Conservation (phyloP, 768 basidiomycete genomes). For the Panaeolus cyanescens region DNA sequence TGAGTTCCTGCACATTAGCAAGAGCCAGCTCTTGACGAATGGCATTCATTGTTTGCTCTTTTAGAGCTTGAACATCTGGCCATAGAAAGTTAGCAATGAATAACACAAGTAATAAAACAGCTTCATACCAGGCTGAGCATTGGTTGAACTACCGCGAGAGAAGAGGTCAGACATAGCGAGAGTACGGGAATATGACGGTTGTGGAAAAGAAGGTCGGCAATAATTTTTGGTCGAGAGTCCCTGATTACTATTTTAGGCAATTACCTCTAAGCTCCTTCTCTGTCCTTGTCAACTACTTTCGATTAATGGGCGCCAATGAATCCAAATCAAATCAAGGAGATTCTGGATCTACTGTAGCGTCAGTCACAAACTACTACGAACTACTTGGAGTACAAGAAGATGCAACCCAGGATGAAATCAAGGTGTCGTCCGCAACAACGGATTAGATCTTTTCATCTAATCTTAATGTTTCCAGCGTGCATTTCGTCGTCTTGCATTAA, state of each 20-base stretch:
- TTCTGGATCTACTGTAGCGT: neutral
- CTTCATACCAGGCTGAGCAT: slow-evolving; percentile 32
- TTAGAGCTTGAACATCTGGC: slow-evolving; percentile 46
- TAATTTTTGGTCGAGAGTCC: slow-evolving; percentile 16
- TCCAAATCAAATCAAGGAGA: slow-evolving; percentile 40
- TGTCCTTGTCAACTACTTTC: neutral
- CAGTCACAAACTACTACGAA: slow-evolving; percentile 65
- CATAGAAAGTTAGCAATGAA: neutral
- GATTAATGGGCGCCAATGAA: slow-evolving; percentile 68
- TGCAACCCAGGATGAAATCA: slow-evolving; percentile 88
- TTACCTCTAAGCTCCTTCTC: neutral
- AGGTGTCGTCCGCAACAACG: slow-evolving; percentile 42
- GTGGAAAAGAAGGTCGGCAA: neutral
- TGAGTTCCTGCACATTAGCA: slow-evolving; percentile 78
- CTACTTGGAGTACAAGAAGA: slow-evolving; percentile 80
- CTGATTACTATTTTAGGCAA: slow-evolving; percentile 4
- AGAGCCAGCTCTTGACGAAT: slow-evolving; percentile 73
- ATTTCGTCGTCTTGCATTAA: slow-evolving; percentile 81
- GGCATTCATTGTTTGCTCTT: slow-evolving; percentile 61
- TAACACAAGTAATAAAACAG: neutral
- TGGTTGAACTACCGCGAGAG: slow-evolving; percentile 26
- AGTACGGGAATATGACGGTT: neutral
- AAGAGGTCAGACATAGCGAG: slow-evolving; percentile 57
- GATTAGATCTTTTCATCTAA: neutral
- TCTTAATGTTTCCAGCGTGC: slow-evolving; percentile 53